A percentile compares a stretch with the other conserved stretches of the same genome.
These are phyloP conservation scores for Micractinium sp. DNA, from an alignment of 139 green algal genomes.

Conservation along the genomic window DNA sequence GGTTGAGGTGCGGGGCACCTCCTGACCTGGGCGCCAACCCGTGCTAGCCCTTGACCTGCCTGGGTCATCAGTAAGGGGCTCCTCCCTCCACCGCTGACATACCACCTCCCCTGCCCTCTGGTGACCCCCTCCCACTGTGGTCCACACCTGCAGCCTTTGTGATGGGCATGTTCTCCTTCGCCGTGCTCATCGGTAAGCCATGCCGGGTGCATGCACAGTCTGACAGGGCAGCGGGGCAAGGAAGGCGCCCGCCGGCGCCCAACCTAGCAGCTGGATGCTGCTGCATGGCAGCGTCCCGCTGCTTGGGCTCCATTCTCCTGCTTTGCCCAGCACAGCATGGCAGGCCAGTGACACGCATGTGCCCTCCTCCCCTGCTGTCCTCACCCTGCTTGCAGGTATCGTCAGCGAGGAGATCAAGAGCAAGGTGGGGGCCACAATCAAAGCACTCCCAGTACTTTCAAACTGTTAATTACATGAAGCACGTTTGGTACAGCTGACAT, in stretches of 20 bases:
- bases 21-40: no score
- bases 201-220: neutral
- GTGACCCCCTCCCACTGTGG: neutral
- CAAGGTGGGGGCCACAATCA: no score
- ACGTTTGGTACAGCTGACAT: neutral
- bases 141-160: neutral
- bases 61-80: no score
- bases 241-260: neutral
- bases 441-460: no score
- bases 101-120: neutral
- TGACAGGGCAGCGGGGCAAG: neutral
- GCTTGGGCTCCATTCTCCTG: neutral
- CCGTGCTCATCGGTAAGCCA: neutral
- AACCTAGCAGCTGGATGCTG: neutral
- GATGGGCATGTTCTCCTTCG: constrained; percentile 29
- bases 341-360: neutral
- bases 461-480: no score
- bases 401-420: constrained; percentile 42
- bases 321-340: no score
- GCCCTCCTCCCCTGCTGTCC: neutral
- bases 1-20: no score
- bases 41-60: no score
- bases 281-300: neutral
- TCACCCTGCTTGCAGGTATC: constrained; percentile 10
- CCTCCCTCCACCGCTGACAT: neutral